Evolutionary conservation across 1,139 yeast species (phyloP), one percentile per base, ranked within the genome.

Genomic region (Geotrichum fermentans): DNA sequence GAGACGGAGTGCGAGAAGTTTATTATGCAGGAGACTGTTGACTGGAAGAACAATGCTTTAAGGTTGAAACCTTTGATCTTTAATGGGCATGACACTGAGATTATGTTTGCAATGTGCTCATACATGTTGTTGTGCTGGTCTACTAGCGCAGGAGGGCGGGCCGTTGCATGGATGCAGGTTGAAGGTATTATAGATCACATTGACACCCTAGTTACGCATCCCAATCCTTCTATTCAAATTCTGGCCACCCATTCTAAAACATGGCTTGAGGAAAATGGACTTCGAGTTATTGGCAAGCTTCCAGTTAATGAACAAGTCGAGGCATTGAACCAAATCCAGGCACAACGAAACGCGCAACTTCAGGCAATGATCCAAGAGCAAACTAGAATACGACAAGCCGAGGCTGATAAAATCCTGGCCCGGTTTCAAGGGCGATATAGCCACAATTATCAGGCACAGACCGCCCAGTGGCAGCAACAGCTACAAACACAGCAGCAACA

Each of bases 301-400:
- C 34, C 34, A n/a, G 30, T 37, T 2, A 17, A 21, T 17, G 30
- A 11, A 4, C 40, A 37, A 4, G 30, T 20, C 6, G 40, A 43
- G 34, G 29, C 47, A 4, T 21, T 14, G 28, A 16, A 8, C 14
- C 39, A 36, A 36, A 21, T 7, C 28, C 38, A 29, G 43, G 22
- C 32, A 5, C 52, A 50, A 29, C 24, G 6, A 7, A 40, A 43
- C 16, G 33, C 34, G 20, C 34, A 24, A 10, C 8, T 6, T 6
- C 6, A 6, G 28, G 28, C 28, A 6, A 24, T 24, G 28, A 24
- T 24, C 28, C 28, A 43, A 33, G 16, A 36, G 17, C 38, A 34
- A 29, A 20, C 41, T 4, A 50, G 43, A 26, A 44, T 29, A 29
- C 55, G 51, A 22, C 39, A 36, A 21, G 28, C 39, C 20, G 28